These are phyloP conservation scores for Lactarius deliciosus DNA, from an alignment of 768 basidiomycete genomes.

Conservation along the genomic window DNA sequence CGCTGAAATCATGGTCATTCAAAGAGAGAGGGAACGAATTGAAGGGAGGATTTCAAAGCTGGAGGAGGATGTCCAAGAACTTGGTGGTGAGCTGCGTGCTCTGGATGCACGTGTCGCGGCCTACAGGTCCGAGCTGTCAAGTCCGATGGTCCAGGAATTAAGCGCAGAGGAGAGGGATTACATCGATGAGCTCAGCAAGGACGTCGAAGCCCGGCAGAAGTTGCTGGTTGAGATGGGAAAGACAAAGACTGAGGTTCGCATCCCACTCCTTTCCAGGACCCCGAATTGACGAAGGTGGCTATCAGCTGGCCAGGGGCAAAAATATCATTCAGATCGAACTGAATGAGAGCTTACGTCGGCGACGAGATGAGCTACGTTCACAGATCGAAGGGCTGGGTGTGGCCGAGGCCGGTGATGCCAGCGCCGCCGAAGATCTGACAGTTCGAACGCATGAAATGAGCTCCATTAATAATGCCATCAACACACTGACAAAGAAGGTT, in stretches of 20 bases:
- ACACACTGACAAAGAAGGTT: constrained; percentile 58
- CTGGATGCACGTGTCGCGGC: constrained; percentile 63
- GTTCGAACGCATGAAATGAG: constrained; percentile 67
- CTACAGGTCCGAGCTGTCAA: constrained; percentile 66
- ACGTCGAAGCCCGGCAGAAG: constrained; percentile 74
- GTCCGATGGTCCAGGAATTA: constrained; percentile 72
- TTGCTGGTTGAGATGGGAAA: constrained; percentile 66
- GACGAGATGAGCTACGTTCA: constrained; percentile 71
- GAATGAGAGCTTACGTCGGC: constrained; percentile 80
- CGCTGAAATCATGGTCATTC: constrained; percentile 58
- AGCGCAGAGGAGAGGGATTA: constrained; percentile 66
- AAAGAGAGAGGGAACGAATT: constrained; percentile 69
- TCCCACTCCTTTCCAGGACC: background rate
- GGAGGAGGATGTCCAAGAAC: constrained; percentile 66
- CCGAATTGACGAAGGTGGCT: constrained; percentile 13
- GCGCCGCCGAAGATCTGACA: constrained; percentile 66
- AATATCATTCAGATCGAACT: constrained; percentile 89
- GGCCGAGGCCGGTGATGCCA: constrained; percentile 51
- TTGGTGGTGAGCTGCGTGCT: constrained; percentile 66
- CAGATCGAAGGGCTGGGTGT: constrained; percentile 79
- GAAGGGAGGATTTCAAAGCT: constrained; percentile 58
- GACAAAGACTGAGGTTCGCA: constrained; percentile 65
- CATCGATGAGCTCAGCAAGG: constrained; percentile 67
- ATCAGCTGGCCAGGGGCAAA: constrained; percentile 70
- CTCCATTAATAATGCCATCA: constrained; percentile 64